Conservation (phyloP, 2,329 filamentous ascomycete species). For the Xylaria sp. region DNA sequence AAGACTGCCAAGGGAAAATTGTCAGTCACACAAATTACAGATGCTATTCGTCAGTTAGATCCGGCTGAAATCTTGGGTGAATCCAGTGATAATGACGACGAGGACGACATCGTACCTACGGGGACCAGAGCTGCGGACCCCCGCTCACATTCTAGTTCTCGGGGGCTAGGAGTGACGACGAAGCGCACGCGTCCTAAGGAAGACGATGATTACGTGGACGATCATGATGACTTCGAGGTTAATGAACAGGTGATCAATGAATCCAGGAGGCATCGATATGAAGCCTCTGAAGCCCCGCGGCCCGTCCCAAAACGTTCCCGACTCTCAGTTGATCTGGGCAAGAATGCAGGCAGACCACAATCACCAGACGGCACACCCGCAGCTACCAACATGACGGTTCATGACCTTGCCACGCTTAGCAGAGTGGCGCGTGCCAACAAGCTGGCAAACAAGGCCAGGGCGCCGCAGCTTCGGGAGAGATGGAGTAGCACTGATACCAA, state of each 20-base stretch:
- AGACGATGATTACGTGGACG: slow-evolving; percentile 23
- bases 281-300: slow-evolving; percentile 1
- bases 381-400: slow-evolving; percentile 16
- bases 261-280: slow-evolving; percentile 21
- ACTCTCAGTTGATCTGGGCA: slow-evolving; percentile 12
- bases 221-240: slow-evolving; percentile 33
- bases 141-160: neutral
- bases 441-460: slow-evolving; percentile 22
- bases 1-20: slow-evolving; percentile 19
- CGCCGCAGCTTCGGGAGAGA: slow-evolving; percentile 40
- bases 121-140: neutral
- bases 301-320: slow-evolving; percentile 27
- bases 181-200: slow-evolving; percentile 4
- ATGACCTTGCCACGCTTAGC: slow-evolving; percentile 30
- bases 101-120: neutral
- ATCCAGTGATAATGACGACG: slow-evolving; percentile 13
- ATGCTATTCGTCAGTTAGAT: slow-evolving; percentile 33
- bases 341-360: neutral
- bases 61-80: slow-evolving; percentile 27
- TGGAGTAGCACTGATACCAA: slow-evolving; percentile 53
- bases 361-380: slow-evolving; percentile 11
- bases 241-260: slow-evolving; percentile 33
- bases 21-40: slow-evolving; percentile 22
- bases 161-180: neutral
- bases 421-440: slow-evolving; percentile 30